Base-by-base conservation (phyloP, 2,329 filamentous ascomycete genomes). In the Sphaerulina vaccinii region DNA sequence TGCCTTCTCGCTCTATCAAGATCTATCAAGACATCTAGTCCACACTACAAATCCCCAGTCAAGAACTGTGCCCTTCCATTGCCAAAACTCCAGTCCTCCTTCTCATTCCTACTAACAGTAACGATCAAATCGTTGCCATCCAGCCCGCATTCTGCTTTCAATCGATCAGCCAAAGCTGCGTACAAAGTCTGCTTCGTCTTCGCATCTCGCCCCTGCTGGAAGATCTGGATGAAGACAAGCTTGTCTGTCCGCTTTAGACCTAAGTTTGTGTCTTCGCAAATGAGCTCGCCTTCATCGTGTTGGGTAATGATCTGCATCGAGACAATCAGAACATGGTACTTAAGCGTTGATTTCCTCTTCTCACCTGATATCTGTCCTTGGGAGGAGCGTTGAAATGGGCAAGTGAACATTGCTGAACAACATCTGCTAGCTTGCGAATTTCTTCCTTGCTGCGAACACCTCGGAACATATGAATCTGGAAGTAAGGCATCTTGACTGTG, bases 71-170 rank as follows among this genome's bases (percentile, higher is more conserved):
- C 65, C 35, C 60, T 49, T 1, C 63, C 64, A 22, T 56, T 46
- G 5, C 65, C 65, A 54, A 68, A 68, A 54, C 63, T 67, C 65
- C 67, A 68, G 55, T 68, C 64, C 39, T 64, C 65, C 55, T 57
- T 61, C 16, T 55, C 59, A 52, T 65, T 67, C 36, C 49, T 37
- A 18, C 52, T 49, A 44, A 56, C 53, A 35, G 55, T 62, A 13
- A 69, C 50, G 41, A 69, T 62, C 50, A 68, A 53, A 53, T 68
- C 65, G 8, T 60, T 47, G 1, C 58, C 58, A 22, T 59, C 49
- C 0, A 68, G 18, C 10, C 57, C 61, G 27, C 58, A 61, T 40
- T 63, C 52, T 13, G 46, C 41, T 33, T 58, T 56, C 49, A 67
- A 42, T 11, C 49, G 33, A 22, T 64, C 61, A 5, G 63, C 62